Conservation (phyloP, 2,329 filamentous ascomycete species). For the Alternaria hordeiaustralica region DNA sequence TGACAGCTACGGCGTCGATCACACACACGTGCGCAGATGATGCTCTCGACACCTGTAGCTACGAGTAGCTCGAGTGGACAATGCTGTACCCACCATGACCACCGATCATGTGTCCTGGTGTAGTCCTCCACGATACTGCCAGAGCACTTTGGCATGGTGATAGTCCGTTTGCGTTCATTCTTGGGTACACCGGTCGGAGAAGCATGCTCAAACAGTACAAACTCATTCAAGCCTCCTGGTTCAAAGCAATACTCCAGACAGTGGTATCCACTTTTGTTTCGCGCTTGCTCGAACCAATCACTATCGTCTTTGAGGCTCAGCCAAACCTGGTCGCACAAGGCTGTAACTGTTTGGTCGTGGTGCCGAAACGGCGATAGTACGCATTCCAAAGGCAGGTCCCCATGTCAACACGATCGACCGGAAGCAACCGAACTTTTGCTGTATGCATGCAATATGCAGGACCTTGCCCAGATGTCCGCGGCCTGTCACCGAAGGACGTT, state of each 20-base stretch:
- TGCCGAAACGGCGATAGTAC: conserved; percentile 27
- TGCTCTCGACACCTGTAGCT: neutral
- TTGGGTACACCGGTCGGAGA: conserved; percentile 22
- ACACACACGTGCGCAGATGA: neutral
- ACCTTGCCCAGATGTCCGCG: conserved; percentile 22
- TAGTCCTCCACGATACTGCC: neutral
- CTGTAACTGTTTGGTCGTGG: conserved; percentile 34
- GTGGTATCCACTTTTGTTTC: conserved; percentile 5
- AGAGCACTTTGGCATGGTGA: neutral
- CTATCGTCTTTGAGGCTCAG: conserved; percentile 15
- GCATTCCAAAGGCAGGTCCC: conserved; percentile 32
- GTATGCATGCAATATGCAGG: conserved; percentile 41
- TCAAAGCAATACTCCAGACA: conserved; percentile 15
- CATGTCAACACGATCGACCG: conserved; percentile 36
- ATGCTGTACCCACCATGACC: neutral
- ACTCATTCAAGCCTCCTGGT: conserved; percentile 15
- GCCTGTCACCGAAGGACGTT: conserved; percentile 12
- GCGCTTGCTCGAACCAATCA: conserved; percentile 29
- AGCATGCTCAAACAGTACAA: conserved; percentile 21
- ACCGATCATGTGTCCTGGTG: neutral
- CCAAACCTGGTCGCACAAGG: conserved; percentile 34
- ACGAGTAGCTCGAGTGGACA: neutral
- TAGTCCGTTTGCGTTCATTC: conserved; percentile 16
- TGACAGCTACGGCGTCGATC: neutral
- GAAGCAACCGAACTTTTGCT: conserved; percentile 42